phyloP scores from a whole-genome alignment of 2,329 filamentous ascomycete genomes.

The Calonectria naviculata region DNA sequence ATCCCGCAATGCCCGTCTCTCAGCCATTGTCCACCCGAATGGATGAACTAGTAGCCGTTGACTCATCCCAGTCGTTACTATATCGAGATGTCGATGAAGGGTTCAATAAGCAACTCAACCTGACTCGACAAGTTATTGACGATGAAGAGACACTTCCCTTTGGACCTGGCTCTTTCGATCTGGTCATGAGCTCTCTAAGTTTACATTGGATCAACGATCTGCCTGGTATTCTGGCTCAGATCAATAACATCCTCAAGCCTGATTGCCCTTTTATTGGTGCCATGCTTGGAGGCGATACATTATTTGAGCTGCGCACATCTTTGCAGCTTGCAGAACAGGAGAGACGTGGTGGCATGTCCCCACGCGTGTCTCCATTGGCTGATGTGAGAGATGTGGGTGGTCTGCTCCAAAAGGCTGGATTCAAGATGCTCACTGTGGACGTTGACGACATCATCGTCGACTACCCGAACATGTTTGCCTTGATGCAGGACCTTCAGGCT shows the following conservation, averaged over 20 bases:
- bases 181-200: constrained; percentile 88
- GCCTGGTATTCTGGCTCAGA: constrained; percentile 83
- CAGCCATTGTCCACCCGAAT: constrained; percentile 79
- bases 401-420: constrained; percentile 85
- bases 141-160: constrained; percentile 83
- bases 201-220: constrained; percentile 99
- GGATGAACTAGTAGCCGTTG: constrained; percentile 80
- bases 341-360: constrained; percentile 88
- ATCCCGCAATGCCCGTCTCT: constrained; percentile 64
- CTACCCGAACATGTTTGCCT: constrained; percentile 87
- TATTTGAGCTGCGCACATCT: constrained; percentile 93
- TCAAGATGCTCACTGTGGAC: constrained; percentile 96
- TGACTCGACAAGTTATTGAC: constrained; percentile 80
- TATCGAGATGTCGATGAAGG: constrained; percentile 81
- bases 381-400: constrained; percentile 94
- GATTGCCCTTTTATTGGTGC: constrained; percentile 93
- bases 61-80: constrained; percentile 82
- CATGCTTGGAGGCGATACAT: constrained; percentile 95
- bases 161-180: constrained; percentile 81
- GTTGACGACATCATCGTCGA: constrained; percentile 98
- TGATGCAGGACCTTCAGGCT: constrained; percentile 94
- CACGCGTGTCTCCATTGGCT: constrained; percentile 90
- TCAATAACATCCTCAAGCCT: constrained; percentile 89
- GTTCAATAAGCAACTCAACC: constrained; percentile 79
- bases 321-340: constrained; percentile 94